Base-by-base conservation (phyloP, 139 green algal species). In the Coelastrella sp. region DNA sequence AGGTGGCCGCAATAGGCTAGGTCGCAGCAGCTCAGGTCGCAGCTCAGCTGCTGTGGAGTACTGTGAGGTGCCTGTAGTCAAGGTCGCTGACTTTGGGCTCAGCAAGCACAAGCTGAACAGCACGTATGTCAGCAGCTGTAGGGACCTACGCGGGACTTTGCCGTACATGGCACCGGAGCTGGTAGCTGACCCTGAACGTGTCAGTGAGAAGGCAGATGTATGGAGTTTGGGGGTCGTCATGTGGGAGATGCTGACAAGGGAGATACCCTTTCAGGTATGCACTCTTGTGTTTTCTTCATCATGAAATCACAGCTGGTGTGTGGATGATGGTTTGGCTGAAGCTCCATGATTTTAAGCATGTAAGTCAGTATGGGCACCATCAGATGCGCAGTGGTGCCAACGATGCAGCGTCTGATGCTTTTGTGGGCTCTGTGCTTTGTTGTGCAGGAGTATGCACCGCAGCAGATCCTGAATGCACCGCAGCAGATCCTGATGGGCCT, bases 11-110 rank as follows among this genome's bases (percentile, higher is more conserved):
- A 20, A 8, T 16, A 47, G 83, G 32, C 11, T 54, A 14, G 47
- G 65, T 54, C 19, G 83, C 83, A 73, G 86, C 74, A 20, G 74
- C 73, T 58, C 74, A 58, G 74, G 74, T 8, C 74, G 22, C 58
- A 58, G n/a, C 4, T 57, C 74, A 80, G 22, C 82, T 57, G 22
- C 82, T 14, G 8, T 85, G 14, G 73, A 64, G 22, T 20, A 80
- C 47, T 80, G 54, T 32, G 83, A 88, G 78, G 78, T 86, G 66
- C 87, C 87, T 13, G 65, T 79, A 4, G 89, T 92, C 74, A 93
- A 95, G 92, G 96, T 98, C 3, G 97, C 96, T 57, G 97, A 98
- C 91, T 98, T 98, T 93, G 97, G 97, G 11, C 93, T 98, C 75
- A 94, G 88, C 92, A 97, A 97, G 93, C 94, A 97, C 88, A 97